Evolutionary conservation across 495 filamentous ascomycete species (phyloP).

Genomic region (Penicillium lividum): DNA sequence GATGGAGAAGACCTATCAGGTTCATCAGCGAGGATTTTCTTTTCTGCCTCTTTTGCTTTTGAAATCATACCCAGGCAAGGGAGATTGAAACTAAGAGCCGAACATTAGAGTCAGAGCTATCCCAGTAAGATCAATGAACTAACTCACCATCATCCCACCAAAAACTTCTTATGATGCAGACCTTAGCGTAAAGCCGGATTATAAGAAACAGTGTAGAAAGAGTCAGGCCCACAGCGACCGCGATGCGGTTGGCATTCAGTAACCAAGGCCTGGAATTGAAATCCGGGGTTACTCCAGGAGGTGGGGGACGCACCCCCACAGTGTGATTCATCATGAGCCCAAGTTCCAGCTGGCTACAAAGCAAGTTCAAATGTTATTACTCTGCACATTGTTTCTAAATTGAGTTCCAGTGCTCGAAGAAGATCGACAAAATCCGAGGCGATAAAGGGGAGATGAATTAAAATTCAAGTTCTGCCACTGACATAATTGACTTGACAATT

Average conservation of each 20-base stretch:
- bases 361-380: no score
- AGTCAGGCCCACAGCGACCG: slow-evolving; percentile 18
- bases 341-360: no score
- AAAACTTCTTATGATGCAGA: neutral
- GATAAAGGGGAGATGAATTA: no score
- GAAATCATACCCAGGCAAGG: neutral
- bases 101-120: neutral
- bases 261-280: slow-evolving; percentile 26
- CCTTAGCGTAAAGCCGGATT: neutral
- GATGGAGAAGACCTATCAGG: neutral
- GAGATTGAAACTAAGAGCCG: neutral
- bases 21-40: neutral
- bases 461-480: no score
- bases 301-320: slow-evolving; percentile 12
- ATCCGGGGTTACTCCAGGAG: slow-evolving; percentile 16
- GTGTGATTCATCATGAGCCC: no score
- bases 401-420: no score
- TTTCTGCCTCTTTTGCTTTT: neutral
- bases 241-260: slow-evolving; percentile 8
- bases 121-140: no score
- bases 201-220: neutral
- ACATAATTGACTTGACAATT: no score
- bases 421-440: no score
- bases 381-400: no score
- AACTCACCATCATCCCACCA: neutral